Evolutionary conservation across 1,284 basidiomycete genomes (phyloP).

Genomic region (Heterobasidion parviporum): DNA sequence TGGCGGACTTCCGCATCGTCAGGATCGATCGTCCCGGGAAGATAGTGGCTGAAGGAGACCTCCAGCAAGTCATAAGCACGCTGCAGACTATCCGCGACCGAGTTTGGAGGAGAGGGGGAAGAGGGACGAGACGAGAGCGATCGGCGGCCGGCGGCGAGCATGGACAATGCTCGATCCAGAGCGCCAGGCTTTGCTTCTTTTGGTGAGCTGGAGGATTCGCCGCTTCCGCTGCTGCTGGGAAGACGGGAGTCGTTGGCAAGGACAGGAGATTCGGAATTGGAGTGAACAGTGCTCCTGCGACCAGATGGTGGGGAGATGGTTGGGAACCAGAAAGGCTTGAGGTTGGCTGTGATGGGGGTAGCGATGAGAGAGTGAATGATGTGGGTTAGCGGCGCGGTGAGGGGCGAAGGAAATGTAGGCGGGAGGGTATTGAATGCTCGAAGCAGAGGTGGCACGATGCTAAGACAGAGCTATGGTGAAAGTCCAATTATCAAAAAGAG

Average conservation of each 20-base stretch:
- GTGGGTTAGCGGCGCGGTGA: conserved; percentile 62
- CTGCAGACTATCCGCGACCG: conserved; percentile 43
- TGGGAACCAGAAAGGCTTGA: conserved; percentile 47
- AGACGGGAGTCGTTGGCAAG: conserved; percentile 13
- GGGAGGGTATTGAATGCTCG: conserved; percentile 56
- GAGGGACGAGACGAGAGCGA: conserved; percentile 46
- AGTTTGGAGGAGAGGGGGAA: conserved; percentile 27
- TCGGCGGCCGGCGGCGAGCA: conserved; percentile 45
- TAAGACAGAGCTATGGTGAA: conserved; percentile 15
- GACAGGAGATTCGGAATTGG: conserved; percentile 18
- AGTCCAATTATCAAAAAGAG: neutral
- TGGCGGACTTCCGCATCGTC: conserved; percentile 55
- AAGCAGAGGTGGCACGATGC: conserved; percentile 51
- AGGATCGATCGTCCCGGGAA: conserved; percentile 54
- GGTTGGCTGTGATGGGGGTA: conserved; percentile 51
- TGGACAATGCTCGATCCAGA: conserved; percentile 56
- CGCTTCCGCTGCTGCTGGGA: conserved; percentile 7
- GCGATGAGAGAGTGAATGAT: conserved; percentile 68
- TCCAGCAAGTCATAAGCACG: conserved; percentile 63
- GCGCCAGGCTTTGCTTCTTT: conserved; percentile 37
- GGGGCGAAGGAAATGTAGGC: conserved; percentile 48
- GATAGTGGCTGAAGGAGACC: conserved; percentile 50
- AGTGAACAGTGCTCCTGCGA: conserved; percentile 15
- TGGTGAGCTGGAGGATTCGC: conserved; percentile 16
- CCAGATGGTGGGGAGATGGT: neutral